Evolutionary conservation across 2,329 filamentous ascomycete species (phyloP), one percentile per base, ranked within the genome.

Genomic region (Colletotrichum gigasporum): DNA sequence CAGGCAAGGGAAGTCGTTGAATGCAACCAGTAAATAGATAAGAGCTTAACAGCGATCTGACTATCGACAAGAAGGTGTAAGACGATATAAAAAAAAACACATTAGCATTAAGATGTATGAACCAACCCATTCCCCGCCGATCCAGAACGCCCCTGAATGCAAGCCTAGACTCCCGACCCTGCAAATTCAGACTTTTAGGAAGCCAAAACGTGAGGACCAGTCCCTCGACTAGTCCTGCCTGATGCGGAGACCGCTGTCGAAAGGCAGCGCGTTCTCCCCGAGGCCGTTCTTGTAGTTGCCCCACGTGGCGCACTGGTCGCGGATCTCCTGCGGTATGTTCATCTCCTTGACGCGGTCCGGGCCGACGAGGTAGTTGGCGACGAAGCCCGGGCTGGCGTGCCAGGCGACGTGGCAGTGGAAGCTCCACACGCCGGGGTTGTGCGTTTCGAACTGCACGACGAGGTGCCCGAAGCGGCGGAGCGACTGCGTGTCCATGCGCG

Each of bases 331-430:
- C 11, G 63, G 63, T 4, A 65, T 57, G 5, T 57, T 47, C 11
- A 16, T 39, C 10, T 32, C n/a, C 37, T 11, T 37, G 5, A 65
- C 22, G 2, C 16, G 16, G 24, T 63, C 48, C 18, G 63, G 63
- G 26, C 53, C 57, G 0, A 65, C 58, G 14, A 65, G 5, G 6
- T 63, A 41, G 44, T 65, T 65, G 39, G 60, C 60, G 11, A 63
- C 52, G 3, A 65, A 37, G 3, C 63, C 63, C 6, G 60, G 58
- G 32, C 63, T 65, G 1, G 63, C 14, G 68, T 85, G 83, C 82
- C 82, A 88, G 54, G 83, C 83, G 48, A 87, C 81, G 69, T 87
- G 85, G 71, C 74, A 78, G 66, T 77, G 75, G 66, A 78, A 82
- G 34, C 80, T 69, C 78, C 79, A 82, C 4, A 80, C 69, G 0